These are phyloP conservation scores for Fraxinus paxiana DNA, from an alignment of 305 asterid species.

Conservation along the genomic window DNA sequence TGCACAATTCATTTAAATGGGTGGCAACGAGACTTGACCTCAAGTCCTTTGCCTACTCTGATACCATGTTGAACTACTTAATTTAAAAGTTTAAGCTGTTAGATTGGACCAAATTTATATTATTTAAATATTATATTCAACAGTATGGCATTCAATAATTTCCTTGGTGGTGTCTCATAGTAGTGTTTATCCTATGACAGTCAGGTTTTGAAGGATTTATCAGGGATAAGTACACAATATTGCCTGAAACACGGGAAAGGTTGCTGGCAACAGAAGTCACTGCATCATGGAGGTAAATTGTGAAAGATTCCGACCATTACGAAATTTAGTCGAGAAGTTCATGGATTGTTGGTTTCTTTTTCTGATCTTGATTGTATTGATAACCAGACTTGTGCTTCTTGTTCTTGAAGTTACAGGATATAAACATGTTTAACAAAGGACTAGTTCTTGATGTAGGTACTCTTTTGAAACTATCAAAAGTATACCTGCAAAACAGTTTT, in stretches of 20 bases:
- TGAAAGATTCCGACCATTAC: not conserved
- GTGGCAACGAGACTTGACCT: not conserved
- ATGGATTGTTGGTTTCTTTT: not conserved
- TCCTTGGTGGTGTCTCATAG: slow-evolving; percentile 21
- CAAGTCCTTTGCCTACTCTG: not conserved
- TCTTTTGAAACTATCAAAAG: slow-evolving; percentile 53
- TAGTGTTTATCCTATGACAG: slow-evolving; percentile 39
- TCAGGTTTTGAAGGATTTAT: slow-evolving; percentile 95
- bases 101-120: not conserved
- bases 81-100: not conserved
- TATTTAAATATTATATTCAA: not conserved
- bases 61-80: not conserved
- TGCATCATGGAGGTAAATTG: slow-evolving; percentile 74
- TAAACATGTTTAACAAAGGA: slow-evolving; percentile 7
- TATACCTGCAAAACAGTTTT: slow-evolving; percentile 46
- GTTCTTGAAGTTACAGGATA: slow-evolving; percentile 6
- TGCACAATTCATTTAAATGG: not conserved
- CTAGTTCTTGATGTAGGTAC: slow-evolving; percentile 50
- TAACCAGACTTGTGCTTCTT: slow-evolving; percentile 12
- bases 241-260: slow-evolving; percentile 94
- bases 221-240: slow-evolving; percentile 73
- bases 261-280: slow-evolving; percentile 90
- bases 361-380: not conserved
- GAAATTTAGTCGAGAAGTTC: slow-evolving; percentile 4
- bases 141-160: slow-evolving; percentile 1